Base-by-base conservation (phyloP, 768 basidiomycete genomes). In the Tylopilus cervinicoccineus region DNA sequence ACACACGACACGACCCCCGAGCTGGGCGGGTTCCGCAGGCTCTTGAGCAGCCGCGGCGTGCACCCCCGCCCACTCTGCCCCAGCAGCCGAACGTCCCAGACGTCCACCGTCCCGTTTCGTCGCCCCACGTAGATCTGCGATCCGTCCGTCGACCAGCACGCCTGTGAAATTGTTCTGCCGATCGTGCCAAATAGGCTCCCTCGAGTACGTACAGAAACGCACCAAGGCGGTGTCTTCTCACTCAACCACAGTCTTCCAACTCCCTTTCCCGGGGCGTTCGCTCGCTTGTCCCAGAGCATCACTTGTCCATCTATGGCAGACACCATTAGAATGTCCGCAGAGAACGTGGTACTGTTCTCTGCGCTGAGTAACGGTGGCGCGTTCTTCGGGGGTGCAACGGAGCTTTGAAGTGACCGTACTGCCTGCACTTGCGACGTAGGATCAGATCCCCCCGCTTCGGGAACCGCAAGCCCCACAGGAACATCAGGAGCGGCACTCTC, bases 201-300 rank as follows among this genome's bases (percentile, higher is more conserved):
- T 48, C 39, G 37, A 49, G 45, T 38, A 72, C 82, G 61, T 67
- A 97, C 95, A 53, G 93, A 93, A 60, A 95, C 79, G 68, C 93
- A 96, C 93, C 93, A 97, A 11, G 91, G 92, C 26, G 92, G 92
- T 19, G 89, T 91, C 69, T 89, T 93, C 54, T 94, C 93, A 59
- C 84, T 86, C 75, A 91, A 83, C 80, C 86, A 87, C 45, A 97
- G 70, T 55, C 92, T 73, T 26, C 92, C 93, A 1, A 93, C 87
- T 6, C 92, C 88, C 33, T 66, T 72, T 24, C 85, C 82, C 32
- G 77, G 69, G 7, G 74, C 74, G 45, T 83, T 73, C 28, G 79
- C 80, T 54, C 95, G 73, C 60, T 84, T 78, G 64, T 99, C 95
- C 87, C 95, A 95, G 12, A 99, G 65, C 39, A 93, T 79, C 14